A percentile compares a stretch with the other conserved stretches of the same genome.
These are phyloP conservation scores for Candida sphagnicola DNA, from an alignment of 805 yeast species.

Conservation along the genomic window DNA sequence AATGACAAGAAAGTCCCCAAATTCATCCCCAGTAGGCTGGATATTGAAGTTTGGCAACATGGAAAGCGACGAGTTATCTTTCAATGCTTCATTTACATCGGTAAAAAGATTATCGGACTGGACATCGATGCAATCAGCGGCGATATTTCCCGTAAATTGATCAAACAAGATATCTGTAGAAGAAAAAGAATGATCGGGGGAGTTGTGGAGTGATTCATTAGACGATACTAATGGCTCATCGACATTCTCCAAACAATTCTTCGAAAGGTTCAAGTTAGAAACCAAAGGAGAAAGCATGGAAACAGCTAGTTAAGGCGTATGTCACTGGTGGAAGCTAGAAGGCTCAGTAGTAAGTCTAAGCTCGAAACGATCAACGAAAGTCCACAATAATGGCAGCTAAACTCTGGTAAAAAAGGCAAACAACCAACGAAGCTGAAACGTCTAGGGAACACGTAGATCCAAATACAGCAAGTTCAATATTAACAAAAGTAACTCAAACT, in stretches of 20 bases:
- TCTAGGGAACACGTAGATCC: no score
- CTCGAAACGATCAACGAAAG: no score
- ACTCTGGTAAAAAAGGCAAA: no score
- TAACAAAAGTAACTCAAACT: no score
- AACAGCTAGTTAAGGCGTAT: not conserved
- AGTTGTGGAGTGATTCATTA: not conserved
- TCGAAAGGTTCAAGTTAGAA: not conserved
- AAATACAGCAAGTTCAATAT: no score
- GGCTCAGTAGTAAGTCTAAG: no score
- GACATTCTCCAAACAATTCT: not conserved
- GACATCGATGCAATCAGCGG: slow-evolving; percentile 1
- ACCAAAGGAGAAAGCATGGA: not conserved
- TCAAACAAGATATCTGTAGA: not conserved
- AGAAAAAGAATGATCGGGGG: not conserved
- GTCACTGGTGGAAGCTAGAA: no score
- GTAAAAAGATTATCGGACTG: slow-evolving; percentile 18
- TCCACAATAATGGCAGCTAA: no score
- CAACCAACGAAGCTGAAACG: no score
- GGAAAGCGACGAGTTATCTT: slow-evolving; percentile 21
- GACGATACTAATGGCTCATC: not conserved
- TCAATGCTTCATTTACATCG: slow-evolving; percentile 28
- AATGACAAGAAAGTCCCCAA: slow-evolving; percentile 41
- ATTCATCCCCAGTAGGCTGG: slow-evolving; percentile 32
- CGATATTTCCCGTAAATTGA: not conserved
- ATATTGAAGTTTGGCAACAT: slow-evolving; percentile 41